Base-by-base conservation (phyloP, 73 alveolate species). In the Paramecium sonneborni region DNA sequence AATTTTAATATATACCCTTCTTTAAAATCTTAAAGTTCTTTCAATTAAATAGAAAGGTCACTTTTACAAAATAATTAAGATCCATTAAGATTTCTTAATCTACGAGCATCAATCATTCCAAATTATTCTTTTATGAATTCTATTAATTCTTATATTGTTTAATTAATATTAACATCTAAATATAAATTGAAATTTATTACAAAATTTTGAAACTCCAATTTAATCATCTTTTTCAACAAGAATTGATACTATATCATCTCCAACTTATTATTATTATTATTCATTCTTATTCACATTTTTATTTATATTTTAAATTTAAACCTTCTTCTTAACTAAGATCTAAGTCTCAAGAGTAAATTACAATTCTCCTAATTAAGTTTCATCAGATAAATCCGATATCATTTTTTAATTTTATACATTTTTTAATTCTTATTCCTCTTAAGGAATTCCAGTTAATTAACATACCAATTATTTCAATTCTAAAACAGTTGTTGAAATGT, bases 301-400 rank as follows among this genome's bases (percentile, higher is more conserved):
- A 18, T 11, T 34, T 5, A 6, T 24, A 82, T 24, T 24, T 21
- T 52, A 52, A 52, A 18, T 30, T 18, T 52, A 8, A 4, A 0
- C 6, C 30, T 52, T 52, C 68, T 52, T 52, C 12, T 18, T 21
- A 57, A 58, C 92, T 20, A 85, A 56, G 18, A 58, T 37, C 18
- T 37, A 12, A 18, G 79, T 70, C 23, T 86, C 74, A 23, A 62
- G 52, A 28, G 74, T 52, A 12, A 90, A 39, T 76, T 84, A 15
- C 57, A 90, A 38, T n/a, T 70, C 94, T 12, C 57, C 76, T 10
- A 90, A 43, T 37, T 92, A 39, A 5, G 93, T 37, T 56, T 79
- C 85, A 6, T 38, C 93, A 21, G 52, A n/a, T 28, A 32, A 37
- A 6, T 74, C 57, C 6, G 74, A 58, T 76, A 46, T 18, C 6